phyloP scores from a whole-genome alignment of 345 rosid genomes.

The Rhizophora apiculata region DNA sequence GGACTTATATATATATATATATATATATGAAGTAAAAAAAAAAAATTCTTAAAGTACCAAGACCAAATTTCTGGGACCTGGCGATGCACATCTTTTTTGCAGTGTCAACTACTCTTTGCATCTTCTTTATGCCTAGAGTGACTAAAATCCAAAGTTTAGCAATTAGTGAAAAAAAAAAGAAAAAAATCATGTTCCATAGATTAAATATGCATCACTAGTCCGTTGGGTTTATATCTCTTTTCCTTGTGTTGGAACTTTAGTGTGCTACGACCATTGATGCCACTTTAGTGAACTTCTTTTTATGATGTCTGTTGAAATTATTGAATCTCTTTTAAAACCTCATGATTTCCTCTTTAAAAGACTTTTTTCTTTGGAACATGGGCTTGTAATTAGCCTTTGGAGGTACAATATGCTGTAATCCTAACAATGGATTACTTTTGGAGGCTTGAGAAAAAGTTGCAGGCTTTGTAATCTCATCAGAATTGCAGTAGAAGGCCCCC shows the following conservation, averaged over 20 bases:
- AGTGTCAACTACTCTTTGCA: constrained; percentile 17
- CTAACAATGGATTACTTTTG: constrained; percentile 20
- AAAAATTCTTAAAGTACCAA: neutral
- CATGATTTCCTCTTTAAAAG: constrained; percentile 18
- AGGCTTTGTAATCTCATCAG: constrained; percentile 17
- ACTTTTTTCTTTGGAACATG: constrained; percentile 31
- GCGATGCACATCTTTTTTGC: constrained; percentile 21
- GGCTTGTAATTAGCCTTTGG: constrained; percentile 28
- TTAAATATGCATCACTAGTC: constrained; percentile 26
- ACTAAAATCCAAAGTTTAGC: constrained; percentile 22
- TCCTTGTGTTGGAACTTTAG: constrained; percentile 27
- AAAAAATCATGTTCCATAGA: constrained; percentile 17
- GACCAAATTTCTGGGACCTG: constrained; percentile 23
- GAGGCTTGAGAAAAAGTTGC: constrained; percentile 21
- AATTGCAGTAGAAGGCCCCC: constrained; percentile 26
- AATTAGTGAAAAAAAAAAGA: constrained; percentile 7
- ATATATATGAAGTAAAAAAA: neutral
- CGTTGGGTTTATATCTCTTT: constrained; percentile 17
- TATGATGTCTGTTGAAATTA: constrained; percentile 43
- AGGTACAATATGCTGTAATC: constrained; percentile 18
- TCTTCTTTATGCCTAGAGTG: constrained; percentile 13
- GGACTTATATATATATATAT: neutral
- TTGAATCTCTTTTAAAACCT: constrained; percentile 21
- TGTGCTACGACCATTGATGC: constrained; percentile 35
- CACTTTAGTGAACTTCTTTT: constrained; percentile 54